phyloP scores from a whole-genome alignment of 2,329 filamentous ascomycete species.

The Cordyceps fumosorosea region DNA sequence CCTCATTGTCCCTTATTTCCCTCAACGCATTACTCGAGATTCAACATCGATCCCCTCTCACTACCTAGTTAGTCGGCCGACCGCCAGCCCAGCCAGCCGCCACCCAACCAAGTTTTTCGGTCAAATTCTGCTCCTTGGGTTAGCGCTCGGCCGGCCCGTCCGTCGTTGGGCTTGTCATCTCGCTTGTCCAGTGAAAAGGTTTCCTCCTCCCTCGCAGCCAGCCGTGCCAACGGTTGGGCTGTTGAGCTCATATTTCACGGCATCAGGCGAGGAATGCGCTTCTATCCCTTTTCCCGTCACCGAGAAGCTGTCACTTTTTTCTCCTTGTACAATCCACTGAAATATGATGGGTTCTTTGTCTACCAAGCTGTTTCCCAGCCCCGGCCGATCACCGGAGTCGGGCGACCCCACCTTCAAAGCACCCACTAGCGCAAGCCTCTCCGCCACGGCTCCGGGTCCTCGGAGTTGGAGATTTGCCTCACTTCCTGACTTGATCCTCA shows the following conservation, averaged over 20 bases:
- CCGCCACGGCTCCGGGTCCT: background rate
- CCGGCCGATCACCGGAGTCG: slow-evolving; percentile 2
- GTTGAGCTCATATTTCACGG: too few relatives aligned
- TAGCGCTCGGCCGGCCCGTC: too few relatives aligned
- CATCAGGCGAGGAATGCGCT: too few relatives aligned
- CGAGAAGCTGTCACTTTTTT: too few relatives aligned
- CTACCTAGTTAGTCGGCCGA: too few relatives aligned
- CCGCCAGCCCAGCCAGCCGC: too few relatives aligned
- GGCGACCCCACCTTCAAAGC: background rate
- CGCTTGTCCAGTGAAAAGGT: background rate
- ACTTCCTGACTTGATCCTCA: background rate
- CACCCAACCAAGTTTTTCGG: too few relatives aligned
- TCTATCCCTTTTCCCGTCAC: too few relatives aligned
- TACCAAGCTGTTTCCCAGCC: background rate
- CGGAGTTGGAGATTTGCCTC: slow-evolving; percentile 2
- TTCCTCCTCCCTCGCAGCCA: background rate
- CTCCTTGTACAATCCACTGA: background rate
- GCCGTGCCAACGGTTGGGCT: too few relatives aligned
- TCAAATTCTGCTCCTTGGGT: too few relatives aligned
- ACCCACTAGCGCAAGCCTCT: background rate
- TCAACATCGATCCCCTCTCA: too few relatives aligned
- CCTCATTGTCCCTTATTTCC: background rate
- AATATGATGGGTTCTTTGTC: background rate
- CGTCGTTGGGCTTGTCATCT: too few relatives aligned
- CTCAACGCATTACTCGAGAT: background rate